Percentiles rank a stretch among this genome's conserved stretches.
phyloP scores from a whole-genome alignment of 176 grass and related monocot species.

The Alloteropsis semialata region DNA sequence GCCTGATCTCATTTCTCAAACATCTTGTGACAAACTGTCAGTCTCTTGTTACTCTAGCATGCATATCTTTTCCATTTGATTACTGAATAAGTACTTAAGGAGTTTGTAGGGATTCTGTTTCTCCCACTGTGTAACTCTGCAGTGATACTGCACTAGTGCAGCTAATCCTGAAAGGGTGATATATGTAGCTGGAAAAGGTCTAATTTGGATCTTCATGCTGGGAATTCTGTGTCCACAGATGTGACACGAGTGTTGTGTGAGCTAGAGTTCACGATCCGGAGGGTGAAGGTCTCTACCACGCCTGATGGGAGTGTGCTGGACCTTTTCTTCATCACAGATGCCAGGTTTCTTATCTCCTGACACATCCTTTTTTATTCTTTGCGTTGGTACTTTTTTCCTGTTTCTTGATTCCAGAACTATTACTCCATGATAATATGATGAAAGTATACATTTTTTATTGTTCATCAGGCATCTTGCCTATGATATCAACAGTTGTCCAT shows the following conservation, averaged over 20 bases:
- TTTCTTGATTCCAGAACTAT: not conserved
- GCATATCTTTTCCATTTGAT: not conserved
- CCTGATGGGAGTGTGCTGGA: constrained; percentile 75
- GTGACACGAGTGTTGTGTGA: constrained; percentile 65
- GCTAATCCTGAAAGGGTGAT: not conserved
- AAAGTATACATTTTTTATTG: not conserved
- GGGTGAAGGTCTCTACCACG: constrained; percentile 83
- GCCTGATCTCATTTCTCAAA: not conserved
- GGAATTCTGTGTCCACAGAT: constrained; percentile 46
- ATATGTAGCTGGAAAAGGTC: not conserved
- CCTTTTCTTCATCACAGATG: constrained; percentile 86
- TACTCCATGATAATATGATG: not conserved
- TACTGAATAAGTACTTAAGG: not conserved
- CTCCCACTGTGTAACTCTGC: not conserved
- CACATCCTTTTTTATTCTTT: not conserved
- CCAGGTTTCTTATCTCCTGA: constrained; percentile 42
- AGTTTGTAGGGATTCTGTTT: not conserved
- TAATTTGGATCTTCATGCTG: constrained; percentile 7
- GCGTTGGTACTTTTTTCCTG: not conserved
- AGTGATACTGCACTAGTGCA: not conserved
- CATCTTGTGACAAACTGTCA: not conserved
- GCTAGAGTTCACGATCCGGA: constrained; percentile 73
- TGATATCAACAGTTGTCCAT: not conserved
- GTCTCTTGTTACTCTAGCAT: not conserved
- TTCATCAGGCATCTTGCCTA: not conserved